These are phyloP conservation scores for Fraxinus dipetala DNA, from an alignment of 305 asterid genomes.

Conservation along the genomic window DNA sequence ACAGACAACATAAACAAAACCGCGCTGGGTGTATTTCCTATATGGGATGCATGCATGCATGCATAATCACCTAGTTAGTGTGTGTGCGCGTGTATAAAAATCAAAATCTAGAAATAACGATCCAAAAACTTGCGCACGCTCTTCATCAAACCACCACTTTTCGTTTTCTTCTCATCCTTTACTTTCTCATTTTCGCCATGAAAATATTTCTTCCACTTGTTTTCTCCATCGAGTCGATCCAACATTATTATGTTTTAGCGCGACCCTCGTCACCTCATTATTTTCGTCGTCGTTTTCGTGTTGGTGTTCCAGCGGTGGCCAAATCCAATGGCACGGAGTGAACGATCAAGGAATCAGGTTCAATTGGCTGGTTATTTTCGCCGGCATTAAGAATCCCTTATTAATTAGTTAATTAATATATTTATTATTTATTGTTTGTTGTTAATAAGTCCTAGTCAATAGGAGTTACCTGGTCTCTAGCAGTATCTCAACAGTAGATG, in stretches of 20 bases:
- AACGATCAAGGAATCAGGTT: conserved; percentile 14
- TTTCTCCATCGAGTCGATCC: conserved; percentile 17
- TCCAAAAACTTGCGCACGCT: conserved; percentile 61
- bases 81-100: not conserved
- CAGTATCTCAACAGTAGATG: too few species aligned
- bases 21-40: not conserved
- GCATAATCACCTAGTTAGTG: not conserved
- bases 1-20: conserved; percentile 16
- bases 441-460: too few species aligned
- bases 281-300: conserved; percentile 19
- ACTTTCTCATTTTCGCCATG: conserved; percentile 15
- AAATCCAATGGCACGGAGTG: conserved; percentile 27
- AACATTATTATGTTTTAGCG: conserved; percentile 14
- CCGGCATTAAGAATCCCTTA: conserved; percentile 20
- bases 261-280: conserved; percentile 20
- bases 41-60: not conserved
- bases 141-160: conserved; percentile 34
- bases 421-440: too few species aligned
- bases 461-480: too few species aligned
- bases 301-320: conserved; percentile 21
- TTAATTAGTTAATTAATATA: too few species aligned
- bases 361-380: not conserved
- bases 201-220: conserved; percentile 27
- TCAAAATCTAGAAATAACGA: conserved; percentile 26
- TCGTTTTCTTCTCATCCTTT: conserved; percentile 18